A percentile compares a stretch with the other conserved stretches of the same genome.
Evolutionary conservation across 345 rosid genomes (phyloP).

Genomic region (Zanthoxylum bungeanum): DNA sequence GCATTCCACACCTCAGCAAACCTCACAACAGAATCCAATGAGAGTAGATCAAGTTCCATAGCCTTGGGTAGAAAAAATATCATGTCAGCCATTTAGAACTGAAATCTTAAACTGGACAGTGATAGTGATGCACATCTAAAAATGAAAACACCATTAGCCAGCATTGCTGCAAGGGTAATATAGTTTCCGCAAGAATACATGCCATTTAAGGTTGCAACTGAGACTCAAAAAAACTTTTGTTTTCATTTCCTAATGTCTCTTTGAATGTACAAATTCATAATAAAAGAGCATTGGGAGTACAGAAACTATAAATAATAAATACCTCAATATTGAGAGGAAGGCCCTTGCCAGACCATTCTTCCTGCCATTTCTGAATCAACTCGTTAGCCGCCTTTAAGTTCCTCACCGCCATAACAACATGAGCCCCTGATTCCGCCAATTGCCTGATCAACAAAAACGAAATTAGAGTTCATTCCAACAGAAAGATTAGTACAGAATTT

Average conservation of each 20-base stretch:
- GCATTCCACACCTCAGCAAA: constrained; percentile 77
- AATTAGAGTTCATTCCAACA: not conserved
- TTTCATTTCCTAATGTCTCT: not conserved
- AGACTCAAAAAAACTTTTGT: not conserved
- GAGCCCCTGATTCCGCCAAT: constrained; percentile 95
- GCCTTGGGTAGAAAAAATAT: constrained; percentile 36
- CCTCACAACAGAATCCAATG: constrained; percentile 69
- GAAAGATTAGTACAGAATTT: not conserved
- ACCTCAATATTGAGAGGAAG: constrained; percentile 86
- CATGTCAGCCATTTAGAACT: constrained; percentile 15
- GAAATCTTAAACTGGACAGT: not conserved
- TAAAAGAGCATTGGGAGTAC: too few relatives aligned
- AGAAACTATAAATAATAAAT: not conserved
- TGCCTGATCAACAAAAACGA: constrained; percentile 43
- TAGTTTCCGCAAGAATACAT: not conserved
- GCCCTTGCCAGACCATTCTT: constrained; percentile 61
- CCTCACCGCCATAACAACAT: constrained; percentile 96
- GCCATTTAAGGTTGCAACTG: not conserved
- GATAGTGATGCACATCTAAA: not conserved
- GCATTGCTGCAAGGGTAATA: not conserved
- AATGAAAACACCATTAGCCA: not conserved
- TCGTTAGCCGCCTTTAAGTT: constrained; percentile 69
- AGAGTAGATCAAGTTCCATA: constrained; percentile 95
- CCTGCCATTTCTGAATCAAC: constrained; percentile 80
- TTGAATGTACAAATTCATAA: not conserved